Evolutionary conservation across 306 rosid genomes (phyloP), one percentile per base, ranked within the genome.

Genomic region (Prunus fruticosa): DNA sequence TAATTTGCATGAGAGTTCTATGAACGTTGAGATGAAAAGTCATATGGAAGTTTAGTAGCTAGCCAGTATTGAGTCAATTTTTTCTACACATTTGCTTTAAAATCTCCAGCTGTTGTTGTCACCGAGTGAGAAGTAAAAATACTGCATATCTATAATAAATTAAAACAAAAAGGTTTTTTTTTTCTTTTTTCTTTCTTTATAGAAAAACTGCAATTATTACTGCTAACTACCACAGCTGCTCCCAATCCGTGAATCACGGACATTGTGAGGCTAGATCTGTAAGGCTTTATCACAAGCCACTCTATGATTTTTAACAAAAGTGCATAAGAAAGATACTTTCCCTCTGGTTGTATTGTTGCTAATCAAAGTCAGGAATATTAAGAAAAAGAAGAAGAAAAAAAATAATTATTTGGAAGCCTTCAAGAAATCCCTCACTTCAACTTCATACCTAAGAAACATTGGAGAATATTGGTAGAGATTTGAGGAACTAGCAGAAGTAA

Each of bases 201-300:
- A 10, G 11, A 56, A 46, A 46, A 62, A 73, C 25, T 70, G 81
- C 71, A 90, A 90, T 92, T 84, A 85, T 79, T 87, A 86, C 76
- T 86, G 74, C 82, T 90, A 88, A 86, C 96, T 81, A 77, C 76
- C 87, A 6, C 43, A 69, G 75, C 87, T 86, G 93, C 86, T 82
- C 87, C 77, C 75, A 80, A 86, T 79, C 97, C 88, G 90, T 92
- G 99, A 90, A 81, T 89, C 99, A 95, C 92, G 86, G 97, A 88
- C 63, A 78, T 83, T 61, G 76, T 12, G 80, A 81, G 69, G 80
- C 69, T 52, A 51, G 84, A 84, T 84, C 88, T 73, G 78, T 83
- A 74, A 85, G 82, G 84, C 75, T 77, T 63, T 73, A 73, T 82
- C 78, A 79, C 86, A 81, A 73, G 80, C 49, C 23, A 53, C 75